phyloP scores from a whole-genome alignment of 805 yeast genomes.

The Saccharomycopsis fibuligera region DNA sequence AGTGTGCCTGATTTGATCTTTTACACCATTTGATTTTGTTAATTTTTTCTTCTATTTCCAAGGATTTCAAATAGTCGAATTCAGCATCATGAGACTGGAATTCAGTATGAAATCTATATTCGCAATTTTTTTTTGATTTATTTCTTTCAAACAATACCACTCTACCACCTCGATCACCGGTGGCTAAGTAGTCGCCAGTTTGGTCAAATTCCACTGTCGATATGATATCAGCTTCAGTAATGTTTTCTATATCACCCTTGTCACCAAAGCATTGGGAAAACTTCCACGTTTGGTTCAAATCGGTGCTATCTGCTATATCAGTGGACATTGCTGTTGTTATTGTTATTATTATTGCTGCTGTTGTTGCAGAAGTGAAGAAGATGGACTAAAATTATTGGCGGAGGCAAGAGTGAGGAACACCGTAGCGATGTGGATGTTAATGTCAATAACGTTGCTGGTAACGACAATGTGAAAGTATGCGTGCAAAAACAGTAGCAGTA shows the following conservation, averaged over 20 bases:
- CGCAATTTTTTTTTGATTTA: slow-evolving; percentile 69
- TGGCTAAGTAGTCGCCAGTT: slow-evolving; percentile 91
- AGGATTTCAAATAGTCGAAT: slow-evolving; percentile 89
- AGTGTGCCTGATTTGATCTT: slow-evolving; percentile 84
- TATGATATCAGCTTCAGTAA: slow-evolving; percentile 95
- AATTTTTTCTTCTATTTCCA: slow-evolving; percentile 97
- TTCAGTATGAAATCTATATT: slow-evolving; percentile 92
- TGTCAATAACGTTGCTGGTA: too few species aligned
- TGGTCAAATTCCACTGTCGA: slow-evolving; percentile 95
- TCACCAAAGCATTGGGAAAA: slow-evolving; percentile 98
- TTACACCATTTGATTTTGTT: slow-evolving; percentile 96
- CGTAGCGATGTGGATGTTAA: too few species aligned
- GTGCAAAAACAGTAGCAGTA: too few species aligned
- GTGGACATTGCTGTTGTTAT: not conserved
- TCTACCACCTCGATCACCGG: slow-evolving; percentile 98
- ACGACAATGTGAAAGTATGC: too few species aligned
- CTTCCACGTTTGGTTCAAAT: slow-evolving; percentile 50
- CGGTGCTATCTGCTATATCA: slow-evolving; percentile 21
- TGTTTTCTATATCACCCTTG: slow-evolving; percentile 91
- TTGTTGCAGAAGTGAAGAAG: too few species aligned
- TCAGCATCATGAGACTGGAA: slow-evolving; percentile 98
- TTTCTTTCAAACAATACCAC: slow-evolving; percentile 93
- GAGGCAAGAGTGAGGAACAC: too few species aligned
- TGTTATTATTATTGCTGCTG: too few species aligned
- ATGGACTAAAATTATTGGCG: too few species aligned